phyloP scores from a whole-genome alignment of 345 rosid genomes.

The Salix viminalis region DNA sequence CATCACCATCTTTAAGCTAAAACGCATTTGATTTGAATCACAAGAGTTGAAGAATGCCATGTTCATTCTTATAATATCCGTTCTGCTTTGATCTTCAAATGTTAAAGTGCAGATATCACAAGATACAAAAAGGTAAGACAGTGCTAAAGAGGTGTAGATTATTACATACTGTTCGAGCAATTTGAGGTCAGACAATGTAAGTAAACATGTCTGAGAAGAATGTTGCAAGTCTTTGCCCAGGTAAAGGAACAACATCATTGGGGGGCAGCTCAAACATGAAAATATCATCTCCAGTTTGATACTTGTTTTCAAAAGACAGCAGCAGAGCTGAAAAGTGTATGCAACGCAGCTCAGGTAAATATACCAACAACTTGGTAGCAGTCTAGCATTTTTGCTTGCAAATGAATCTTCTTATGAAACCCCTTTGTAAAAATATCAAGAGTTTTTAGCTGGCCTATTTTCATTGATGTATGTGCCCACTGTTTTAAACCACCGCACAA shows the following conservation, averaged over 20 bases:
- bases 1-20: neutral
- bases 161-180: neutral
- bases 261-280: neutral
- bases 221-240: neutral
- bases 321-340: neutral
- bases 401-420: neutral
- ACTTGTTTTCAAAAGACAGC: neutral
- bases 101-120: neutral
- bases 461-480: conserved; percentile 60
- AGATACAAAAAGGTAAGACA: neutral
- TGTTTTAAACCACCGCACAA: conserved; percentile 75
- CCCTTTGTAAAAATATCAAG: neutral
- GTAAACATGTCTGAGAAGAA: neutral
- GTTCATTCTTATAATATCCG: neutral
- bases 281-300: neutral
- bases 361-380: neutral
- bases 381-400: neutral
- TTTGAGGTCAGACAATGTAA: neutral
- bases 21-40: neutral
- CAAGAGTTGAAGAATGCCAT: neutral
- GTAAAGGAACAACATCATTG: neutral
- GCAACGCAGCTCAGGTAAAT: neutral
- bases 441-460: conserved; percentile 20
- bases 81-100: neutral
- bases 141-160: neutral